Evolutionary conservation across 768 basidiomycete species (phyloP), one percentile per base, ranked within the genome.

Genomic region (Kwoniella europaea): DNA sequence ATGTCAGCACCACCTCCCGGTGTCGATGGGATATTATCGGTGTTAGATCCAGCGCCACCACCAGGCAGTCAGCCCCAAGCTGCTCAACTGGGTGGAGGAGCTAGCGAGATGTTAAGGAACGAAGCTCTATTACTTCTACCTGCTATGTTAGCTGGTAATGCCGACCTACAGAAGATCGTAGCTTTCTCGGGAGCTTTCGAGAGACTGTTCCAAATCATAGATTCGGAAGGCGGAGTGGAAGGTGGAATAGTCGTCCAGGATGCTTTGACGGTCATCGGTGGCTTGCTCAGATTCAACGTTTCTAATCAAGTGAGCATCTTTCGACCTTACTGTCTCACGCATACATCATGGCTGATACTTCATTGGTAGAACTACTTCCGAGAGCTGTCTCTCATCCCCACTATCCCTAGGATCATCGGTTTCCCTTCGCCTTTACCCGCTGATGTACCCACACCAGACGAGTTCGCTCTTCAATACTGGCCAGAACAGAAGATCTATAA

Each of bases 131-230:
- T 89, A 16, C 89, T 95, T 85, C 87, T 94, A 43, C 92, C 95
- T 71, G 86, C 89, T 5, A 86, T 99, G 15, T 89, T 91, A 46
- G 89, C 89, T 0, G 91, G 94, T 75, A 98, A 92, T 76, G 88
- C 92, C 42, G 93, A 98, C 82, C 92, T 99, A 44, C 96, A 98
- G 80, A 98, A 98, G 84, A 90, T 98, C 41, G 89, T 98, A 56
- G 94, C 95, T 0, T 99, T 99, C 76, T 94, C 94, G 76, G 94
- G 97, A 20, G 92, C 92, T 1, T 98, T 99, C 78, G 97, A 99
- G 85, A 93, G 91, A 80, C 87, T 99, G 41, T 94, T 98, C 85
- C 90, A 90, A 66, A 94, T 92, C 59, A 88, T 98, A 71, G 87
- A 88, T 10, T 87, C 89, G 71, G 96, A 98, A 83, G 93, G 94